Percentiles rank a stretch among this genome's conserved stretches.
These are phyloP conservation scores for Acidomyces sp. DNA, from an alignment of 495 filamentous ascomycete species.

Conservation along the genomic window DNA sequence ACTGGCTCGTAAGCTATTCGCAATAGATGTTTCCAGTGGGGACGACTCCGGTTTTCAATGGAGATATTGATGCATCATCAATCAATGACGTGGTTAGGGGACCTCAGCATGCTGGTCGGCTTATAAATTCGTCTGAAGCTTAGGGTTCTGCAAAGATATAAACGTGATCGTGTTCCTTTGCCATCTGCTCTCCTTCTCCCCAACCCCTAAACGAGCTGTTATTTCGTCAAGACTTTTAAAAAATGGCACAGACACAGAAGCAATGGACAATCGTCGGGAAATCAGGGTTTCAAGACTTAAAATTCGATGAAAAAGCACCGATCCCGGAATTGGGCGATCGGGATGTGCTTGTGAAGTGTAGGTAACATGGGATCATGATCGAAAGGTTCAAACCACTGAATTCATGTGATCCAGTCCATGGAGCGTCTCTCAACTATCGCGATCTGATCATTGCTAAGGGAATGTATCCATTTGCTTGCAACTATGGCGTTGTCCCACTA, in stretches of 20 bases:
- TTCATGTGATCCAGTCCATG: slow-evolving; percentile 35
- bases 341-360: slow-evolving; percentile 57
- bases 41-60: too few relatives aligned
- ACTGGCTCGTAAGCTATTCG: too few relatives aligned
- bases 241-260: slow-evolving; percentile 36
- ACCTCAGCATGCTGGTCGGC: too few relatives aligned
- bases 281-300: slow-evolving; percentile 48
- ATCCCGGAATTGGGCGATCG: slow-evolving; percentile 52
- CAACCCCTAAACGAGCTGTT: neutral
- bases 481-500: slow-evolving; percentile 46
- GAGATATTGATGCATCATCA: too few relatives aligned
- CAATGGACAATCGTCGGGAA: slow-evolving; percentile 50
- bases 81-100: too few relatives aligned
- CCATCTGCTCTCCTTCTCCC: too few relatives aligned
- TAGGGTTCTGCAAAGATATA: too few relatives aligned
- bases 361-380: neutral
- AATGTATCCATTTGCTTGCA: slow-evolving; percentile 50
- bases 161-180: too few relatives aligned
- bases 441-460: slow-evolving; percentile 68
- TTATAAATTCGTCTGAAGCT: too few relatives aligned
- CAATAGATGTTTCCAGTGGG: too few relatives aligned
- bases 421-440: slow-evolving; percentile 70
- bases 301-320: slow-evolving; percentile 38
- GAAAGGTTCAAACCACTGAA: neutral
- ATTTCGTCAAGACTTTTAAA: neutral